Base-by-base conservation (phyloP, 2,329 filamentous ascomycete genomes). In the Xylaria polymorpha region DNA sequence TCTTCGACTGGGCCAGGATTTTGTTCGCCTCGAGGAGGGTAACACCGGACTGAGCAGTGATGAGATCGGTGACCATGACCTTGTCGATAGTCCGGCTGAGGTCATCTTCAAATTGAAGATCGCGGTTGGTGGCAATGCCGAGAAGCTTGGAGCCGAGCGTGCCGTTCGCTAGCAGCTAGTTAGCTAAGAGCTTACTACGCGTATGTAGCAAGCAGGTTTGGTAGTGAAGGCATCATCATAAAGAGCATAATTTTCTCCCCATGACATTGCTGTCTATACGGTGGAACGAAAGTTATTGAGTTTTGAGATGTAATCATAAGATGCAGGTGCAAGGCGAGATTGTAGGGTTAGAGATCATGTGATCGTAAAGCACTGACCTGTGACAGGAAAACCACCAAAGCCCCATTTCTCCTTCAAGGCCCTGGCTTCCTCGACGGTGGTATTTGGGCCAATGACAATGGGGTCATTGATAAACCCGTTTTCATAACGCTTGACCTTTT, bases 201-300 rank as follows among this genome's bases (percentile, higher is more conserved):
- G 51, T 44, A 69, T 15, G 39, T n/a, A 59, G 44, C 57, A 60
- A 59, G 44, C 57, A 60, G 59, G 25, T 12, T 56, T 7, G 18
- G 25, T 22, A 15, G 46, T 15, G 37, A 35, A 39, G 57, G 70
- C 77, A 76, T 76, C 77, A 74, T 84, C 81, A 85, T 83, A 82
- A 81, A 83, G 81, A 81, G 78, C 77, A 81, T 83, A 84, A 65
- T 80, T 83, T 83, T 86, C 83, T 97, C 94, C 93, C 88, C 94
- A 97, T 85, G 87, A 93, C 92, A 88, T 88, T 90, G 85, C 87
- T 87, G 91, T 92, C 92, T 89, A 91, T 97, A 88, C 93, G 94
- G 96, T 95, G 95, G 96, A 99, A 99, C 96, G 96, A 99, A 99
- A 99, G 96, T 98, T 98, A 98, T 92, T 89, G 85, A 84, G 83